Base-by-base conservation (phyloP, 495 filamentous ascomycete genomes). In the Baudoinia panamericana region DNA sequence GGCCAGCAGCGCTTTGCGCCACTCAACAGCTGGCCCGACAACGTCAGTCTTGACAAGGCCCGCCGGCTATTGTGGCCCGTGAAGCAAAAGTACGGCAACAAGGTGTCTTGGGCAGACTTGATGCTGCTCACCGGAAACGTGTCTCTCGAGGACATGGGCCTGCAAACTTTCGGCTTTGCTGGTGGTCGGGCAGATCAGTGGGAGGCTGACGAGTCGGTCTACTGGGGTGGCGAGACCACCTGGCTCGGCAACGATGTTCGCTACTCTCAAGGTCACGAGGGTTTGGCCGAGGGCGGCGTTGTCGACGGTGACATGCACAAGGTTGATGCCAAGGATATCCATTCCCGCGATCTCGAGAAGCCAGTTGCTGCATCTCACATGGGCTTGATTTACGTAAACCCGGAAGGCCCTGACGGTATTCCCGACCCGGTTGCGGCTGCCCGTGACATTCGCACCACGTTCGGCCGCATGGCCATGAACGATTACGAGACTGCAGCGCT, bases 1-100 rank as follows among this genome's bases (percentile, higher is more conserved):
- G 78, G 75, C 19, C 76, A 81, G 61, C 78, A 83, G 61, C 73
- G 78, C 23, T 82, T 83, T 48, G 77, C 78, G 12, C 78, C 78
- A 9, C 71, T 83, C 52, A 83, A 83, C 74, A 77, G 72, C 65
- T 83, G 78, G 78, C 78, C 78, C 41, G 78, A 83, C 63, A 83
- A 83, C 47, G 76, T 74, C 45, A 73, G 66, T 50, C 68, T 83
- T 34, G 78, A 83, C 70, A 83, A 83, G 70, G 77, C 76, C 25
- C 78, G 78, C 37, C 77, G 78, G 45, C 70, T 83, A 43, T 59
- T 83, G 38, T 83, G 78, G 78, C 78, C 78, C 52, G 73, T 83
- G 63, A 83, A 83, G 66, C 76, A 82, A 52, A 83, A 83, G 68
- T 83, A 83, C 53, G 78, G 78, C 56, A 70, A 72, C 69, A 81